These are phyloP conservation scores for Pseudopithomyces chartarum DNA, from an alignment of 2,329 filamentous ascomycete genomes.

Conservation along the genomic window DNA sequence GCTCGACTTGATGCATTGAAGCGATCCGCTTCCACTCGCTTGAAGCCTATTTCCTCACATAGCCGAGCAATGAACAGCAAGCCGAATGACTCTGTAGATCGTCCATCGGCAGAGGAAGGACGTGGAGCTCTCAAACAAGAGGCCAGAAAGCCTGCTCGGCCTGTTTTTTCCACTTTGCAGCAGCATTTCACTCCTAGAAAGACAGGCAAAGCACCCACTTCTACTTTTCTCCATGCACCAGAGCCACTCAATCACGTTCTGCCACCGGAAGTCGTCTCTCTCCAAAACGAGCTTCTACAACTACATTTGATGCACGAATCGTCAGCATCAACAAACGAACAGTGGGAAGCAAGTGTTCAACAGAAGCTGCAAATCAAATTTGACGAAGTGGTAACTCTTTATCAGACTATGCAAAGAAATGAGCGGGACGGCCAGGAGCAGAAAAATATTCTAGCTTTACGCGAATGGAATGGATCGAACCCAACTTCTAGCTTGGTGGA, in stretches of 20 bases:
- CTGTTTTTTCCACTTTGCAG: constrained; percentile 46
- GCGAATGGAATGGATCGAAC: constrained; percentile 38
- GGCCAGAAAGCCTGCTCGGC: constrained; percentile 27
- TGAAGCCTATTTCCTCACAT: constrained; percentile 21
- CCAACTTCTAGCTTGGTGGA: constrained; percentile 35
- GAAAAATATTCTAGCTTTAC: constrained; percentile 42
- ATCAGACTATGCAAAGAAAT: constrained; percentile 41
- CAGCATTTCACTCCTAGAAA: constrained; percentile 49
- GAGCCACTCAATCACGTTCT: constrained; percentile 24
- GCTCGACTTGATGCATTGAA: constrained; percentile 30
- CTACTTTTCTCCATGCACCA: constrained; percentile 41
- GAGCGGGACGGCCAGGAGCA: constrained; percentile 44
- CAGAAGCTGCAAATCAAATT: constrained; percentile 36
- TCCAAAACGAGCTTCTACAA: constrained; percentile 47
- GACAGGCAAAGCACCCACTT: constrained; percentile 39
- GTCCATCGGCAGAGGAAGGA: constrained; percentile 14
- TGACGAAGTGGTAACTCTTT: constrained; percentile 42
- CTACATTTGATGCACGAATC: constrained; percentile 42
- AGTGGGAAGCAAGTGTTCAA: constrained; percentile 43
- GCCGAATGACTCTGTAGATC: constrained; percentile 18
- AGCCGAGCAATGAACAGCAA: constrained; percentile 10
- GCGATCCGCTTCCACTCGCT: constrained; percentile 31
- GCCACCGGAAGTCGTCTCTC: constrained; percentile 33
- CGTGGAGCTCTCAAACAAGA: constrained; percentile 29
- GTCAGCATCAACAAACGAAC: constrained; percentile 23